These are phyloP conservation scores for Pseudozyma hubeiensis DNA, from an alignment of 1,284 basidiomycete species.

Conservation along the genomic window DNA sequence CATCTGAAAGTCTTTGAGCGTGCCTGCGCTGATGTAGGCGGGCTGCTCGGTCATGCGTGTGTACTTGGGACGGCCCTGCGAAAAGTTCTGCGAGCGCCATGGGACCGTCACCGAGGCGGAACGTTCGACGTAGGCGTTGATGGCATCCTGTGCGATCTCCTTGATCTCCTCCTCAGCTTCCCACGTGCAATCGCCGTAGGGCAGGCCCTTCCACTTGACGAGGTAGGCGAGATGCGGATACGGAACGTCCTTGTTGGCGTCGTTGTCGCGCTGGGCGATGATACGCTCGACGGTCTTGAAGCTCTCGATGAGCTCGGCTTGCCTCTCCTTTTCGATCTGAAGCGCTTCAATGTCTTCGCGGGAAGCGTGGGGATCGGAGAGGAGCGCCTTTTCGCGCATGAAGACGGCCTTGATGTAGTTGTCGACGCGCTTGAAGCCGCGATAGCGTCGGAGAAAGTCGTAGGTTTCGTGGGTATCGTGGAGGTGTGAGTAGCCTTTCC, in stretches of 20 bases:
- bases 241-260: constrained; percentile 74
- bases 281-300: constrained; percentile 94
- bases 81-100: constrained; percentile 82
- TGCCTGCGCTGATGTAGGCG: constrained; percentile 80
- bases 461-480: constrained; percentile 95
- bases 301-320: constrained; percentile 87
- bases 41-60: constrained; percentile 90
- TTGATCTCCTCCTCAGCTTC: constrained; percentile 82
- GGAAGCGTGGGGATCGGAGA: constrained; percentile 78
- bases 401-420: constrained; percentile 92
- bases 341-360: constrained; percentile 87
- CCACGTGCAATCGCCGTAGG: constrained; percentile 97
- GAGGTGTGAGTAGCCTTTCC: constrained; percentile 70
- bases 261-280: constrained; percentile 81
- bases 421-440: constrained; percentile 94
- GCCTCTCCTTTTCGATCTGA: constrained; percentile 85
- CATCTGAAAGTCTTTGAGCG: constrained; percentile 97
- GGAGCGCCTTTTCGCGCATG: constrained; percentile 78
- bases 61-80: constrained; percentile 81
- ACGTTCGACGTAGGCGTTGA: constrained; percentile 83
- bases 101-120: constrained; percentile 86
- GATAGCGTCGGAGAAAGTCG: constrained; percentile 87
- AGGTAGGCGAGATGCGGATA: constrained; percentile 81
- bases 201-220: constrained; percentile 95
- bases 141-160: constrained; percentile 73